These are phyloP conservation scores for Podospora pseudocomata DNA, from an alignment of 495 filamentous ascomycete genomes.

Conservation along the genomic window DNA sequence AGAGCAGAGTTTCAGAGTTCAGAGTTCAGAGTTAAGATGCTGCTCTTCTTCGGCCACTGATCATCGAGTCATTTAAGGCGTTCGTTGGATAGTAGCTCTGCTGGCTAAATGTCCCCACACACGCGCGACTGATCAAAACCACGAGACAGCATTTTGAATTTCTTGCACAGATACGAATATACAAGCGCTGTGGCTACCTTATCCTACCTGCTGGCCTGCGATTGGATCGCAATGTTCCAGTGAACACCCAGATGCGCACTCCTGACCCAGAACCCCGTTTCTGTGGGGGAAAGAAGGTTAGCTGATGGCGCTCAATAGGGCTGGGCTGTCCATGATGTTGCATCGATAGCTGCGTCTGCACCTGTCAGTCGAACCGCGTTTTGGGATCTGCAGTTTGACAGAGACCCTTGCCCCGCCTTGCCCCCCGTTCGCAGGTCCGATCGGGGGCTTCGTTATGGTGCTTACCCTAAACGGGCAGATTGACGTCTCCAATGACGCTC, in stretches of 20 bases:
- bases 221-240: not conserved
- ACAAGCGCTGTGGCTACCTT: not conserved
- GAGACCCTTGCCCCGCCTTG: slow-evolving; percentile 16
- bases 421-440: slow-evolving; percentile 3
- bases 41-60: not conserved
- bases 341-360: not conserved
- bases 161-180: not conserved
- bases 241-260: not conserved
- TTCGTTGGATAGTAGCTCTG: not conserved
- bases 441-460: not conserved
- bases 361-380: not conserved
- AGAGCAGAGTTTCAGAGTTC: too few relatives aligned
- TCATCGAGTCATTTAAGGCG: not conserved
- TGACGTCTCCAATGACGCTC: slow-evolving; percentile 18
- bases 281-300: too few relatives aligned
- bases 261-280: too few relatives aligned
- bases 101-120: not conserved
- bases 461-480: not conserved
- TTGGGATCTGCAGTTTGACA: slow-evolving; percentile 11
- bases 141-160: not conserved
- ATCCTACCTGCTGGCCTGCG: not conserved
- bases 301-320: not conserved
- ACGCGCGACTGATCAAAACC: not conserved
- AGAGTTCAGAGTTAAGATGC: too few relatives aligned
- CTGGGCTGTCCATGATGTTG: slow-evolving; percentile 1